Evolutionary conservation across 257 asterid genomes (phyloP).

Genomic region (Vinca minor): DNA sequence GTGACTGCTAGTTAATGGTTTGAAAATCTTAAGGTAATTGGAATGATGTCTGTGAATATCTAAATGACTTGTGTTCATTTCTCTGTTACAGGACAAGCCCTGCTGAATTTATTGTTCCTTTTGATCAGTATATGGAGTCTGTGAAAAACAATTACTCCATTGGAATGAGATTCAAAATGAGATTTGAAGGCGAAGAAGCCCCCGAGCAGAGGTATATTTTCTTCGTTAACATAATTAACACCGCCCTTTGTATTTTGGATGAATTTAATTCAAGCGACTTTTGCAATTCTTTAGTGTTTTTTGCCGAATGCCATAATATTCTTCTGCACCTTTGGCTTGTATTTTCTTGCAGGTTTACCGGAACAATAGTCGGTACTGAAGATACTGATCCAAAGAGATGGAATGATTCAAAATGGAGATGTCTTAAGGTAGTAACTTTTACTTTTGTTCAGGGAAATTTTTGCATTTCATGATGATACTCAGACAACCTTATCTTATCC

Average conservation of each 20-base stretch:
- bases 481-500: slow-evolving; percentile 6
- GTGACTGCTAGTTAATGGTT: background rate
- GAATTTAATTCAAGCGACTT: background rate
- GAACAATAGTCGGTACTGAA: slow-evolving; percentile 84
- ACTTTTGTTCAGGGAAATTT: slow-evolving; percentile 5
- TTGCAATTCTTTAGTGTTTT: background rate
- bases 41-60: background rate
- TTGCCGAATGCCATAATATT: slow-evolving; percentile 2
- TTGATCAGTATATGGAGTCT: slow-evolving; percentile 77
- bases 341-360: slow-evolving; percentile 57
- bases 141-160: slow-evolving; percentile 63
- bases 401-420: slow-evolving; percentile 93
- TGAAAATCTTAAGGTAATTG: background rate
- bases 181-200: slow-evolving; percentile 99
- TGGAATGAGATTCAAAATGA: slow-evolving; percentile 96
- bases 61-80: background rate
- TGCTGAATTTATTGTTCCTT: slow-evolving; percentile 76
- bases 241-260: background rate
- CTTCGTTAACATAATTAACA: background rate
- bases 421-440: slow-evolving; percentile 60
- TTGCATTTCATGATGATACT: background rate
- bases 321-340: too few species aligned
- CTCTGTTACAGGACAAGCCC: slow-evolving; percentile 67
- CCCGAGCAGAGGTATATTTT: slow-evolving; percentile 83
- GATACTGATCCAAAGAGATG: slow-evolving; percentile 65